Evolutionary conservation across 2,329 filamentous ascomycete genomes (phyloP).

Genomic region (Lachnellula arida): DNA sequence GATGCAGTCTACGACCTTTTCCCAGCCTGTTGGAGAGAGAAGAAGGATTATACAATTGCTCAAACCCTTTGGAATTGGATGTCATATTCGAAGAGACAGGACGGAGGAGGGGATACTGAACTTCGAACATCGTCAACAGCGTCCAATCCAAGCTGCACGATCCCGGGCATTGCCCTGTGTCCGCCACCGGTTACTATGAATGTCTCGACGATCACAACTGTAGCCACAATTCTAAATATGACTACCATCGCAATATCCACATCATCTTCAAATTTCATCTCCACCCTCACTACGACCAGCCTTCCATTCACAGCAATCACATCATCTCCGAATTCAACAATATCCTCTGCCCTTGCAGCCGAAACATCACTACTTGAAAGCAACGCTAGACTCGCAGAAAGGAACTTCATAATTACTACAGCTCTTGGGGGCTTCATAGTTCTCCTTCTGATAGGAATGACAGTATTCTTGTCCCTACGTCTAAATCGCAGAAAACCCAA

Average conservation of each 20-base stretch:
- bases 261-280: constrained; percentile 1
- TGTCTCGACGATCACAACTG: neutral
- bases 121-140: neutral
- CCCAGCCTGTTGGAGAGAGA: neutral
- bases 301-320: neutral
- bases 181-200: neutral
- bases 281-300: neutral
- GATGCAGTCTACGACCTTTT: neutral
- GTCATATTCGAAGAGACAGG: neutral
- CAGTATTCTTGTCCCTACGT: neutral
- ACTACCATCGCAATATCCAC: neutral
- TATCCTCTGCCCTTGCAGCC: neutral
- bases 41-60: neutral
- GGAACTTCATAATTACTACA: neutral
- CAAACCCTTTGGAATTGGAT: constrained; percentile 1
- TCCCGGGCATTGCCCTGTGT: neutral
- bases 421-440: neutral
- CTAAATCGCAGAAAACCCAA: neutral
- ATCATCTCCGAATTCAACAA: neutral
- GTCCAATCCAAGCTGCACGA: neutral
- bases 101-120: neutral
- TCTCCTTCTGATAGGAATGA: neutral
- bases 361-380: neutral
- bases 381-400: neutral
- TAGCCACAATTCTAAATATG: constrained; percentile 1